Evolutionary conservation across 129 eudicot species (phyloP), one percentile per base, ranked within the genome.

Genomic region (Dittrichia graveolens): DNA sequence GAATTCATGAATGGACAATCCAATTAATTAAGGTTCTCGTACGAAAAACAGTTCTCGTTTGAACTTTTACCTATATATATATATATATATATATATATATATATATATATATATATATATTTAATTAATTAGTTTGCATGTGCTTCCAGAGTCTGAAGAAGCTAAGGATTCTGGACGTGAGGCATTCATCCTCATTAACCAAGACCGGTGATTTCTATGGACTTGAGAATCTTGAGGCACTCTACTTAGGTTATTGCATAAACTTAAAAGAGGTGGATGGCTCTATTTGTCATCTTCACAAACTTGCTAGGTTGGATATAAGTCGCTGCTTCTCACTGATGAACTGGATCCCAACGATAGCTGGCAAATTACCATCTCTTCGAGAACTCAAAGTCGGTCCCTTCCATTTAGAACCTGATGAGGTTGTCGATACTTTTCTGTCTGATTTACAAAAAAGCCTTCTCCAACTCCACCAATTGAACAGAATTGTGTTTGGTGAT

Each of bases 151-250:
- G 50, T 65, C 40, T 65, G 2, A 43, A 65, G 70, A 65, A 65
- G 70, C 54, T 65, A 9, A 65, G 37, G 70, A 65, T 65, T 65
- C 70, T 65, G 3, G 54, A 65, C 6, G 54, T 42, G 6, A 39
- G 13, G 0, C 2, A 1, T 3, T 65, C 70, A 9, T 0, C 3
- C 0, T 15, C 5, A 0, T 42, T 64, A 42, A 64, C 52, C n/a
- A 65, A 2, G 54, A 65, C 70, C 3, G 70, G 70, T 8, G n/a
- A 16, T 43, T 65, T 65, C 54, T 6, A n/a, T 4, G 70, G 70
- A 44, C 70, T 65, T 8, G 52, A 65, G 38, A 65, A 43, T 18
- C 70, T 65, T 18, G 70, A 65, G 70, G 38, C 7, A 2, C 40
- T 65, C 2, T 1, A 15, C 55, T 16, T 65, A 1, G 0, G 0